Base-by-base conservation (phyloP, 1,284 basidiomycete species). In the Termitomyces sp. region DNA sequence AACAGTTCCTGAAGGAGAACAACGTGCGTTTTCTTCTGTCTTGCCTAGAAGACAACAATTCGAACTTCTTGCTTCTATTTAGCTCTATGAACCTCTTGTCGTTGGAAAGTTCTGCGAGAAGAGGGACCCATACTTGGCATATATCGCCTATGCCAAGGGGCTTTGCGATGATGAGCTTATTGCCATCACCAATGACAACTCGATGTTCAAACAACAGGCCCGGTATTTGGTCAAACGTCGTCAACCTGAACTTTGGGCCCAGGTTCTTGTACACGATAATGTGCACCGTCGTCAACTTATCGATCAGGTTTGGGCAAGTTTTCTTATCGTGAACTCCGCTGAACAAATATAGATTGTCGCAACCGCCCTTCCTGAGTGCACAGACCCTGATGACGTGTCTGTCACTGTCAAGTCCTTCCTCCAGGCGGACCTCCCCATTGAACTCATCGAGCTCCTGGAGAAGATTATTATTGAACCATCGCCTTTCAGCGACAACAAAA, bases 171-270 rank as follows among this genome's bases (percentile, higher is more conserved):
- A 99, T 10, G 97, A 99, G 72, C 83, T 99, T 61, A 94, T 99
- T 68, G 72, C 84, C 31, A 96, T 99, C 71, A 99, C 97, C 51
- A 99, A 99, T 69, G 96, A 97, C 63, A 99, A 99, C 76, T 89
- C 94, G 31, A 99, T 99, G 97, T 99, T 97, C 83, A 99, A 99
- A 76, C 96, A 99, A 68, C 97, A 99, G 72, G 92, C 97, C 50
- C 86, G 97, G 37, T 99, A 99, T 74, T 85, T 99, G 57, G 93
- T 98, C 67, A 97, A 96, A 75, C 87, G 97, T 60, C 91, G 96
- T 57, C 88, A 95, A 60, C 84, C 92, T 21, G 96, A 99, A 60
- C 85, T 99, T 42, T 99, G 97, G 97, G 86, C 88, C 2, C 93
- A 97, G 72, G 97, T 99, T 38, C 86, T 99, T 51, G 78, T 83